Evolutionary conservation across 2,329 filamentous ascomycete species (phyloP).

Genomic region (Ascochyta rabiei): DNA sequence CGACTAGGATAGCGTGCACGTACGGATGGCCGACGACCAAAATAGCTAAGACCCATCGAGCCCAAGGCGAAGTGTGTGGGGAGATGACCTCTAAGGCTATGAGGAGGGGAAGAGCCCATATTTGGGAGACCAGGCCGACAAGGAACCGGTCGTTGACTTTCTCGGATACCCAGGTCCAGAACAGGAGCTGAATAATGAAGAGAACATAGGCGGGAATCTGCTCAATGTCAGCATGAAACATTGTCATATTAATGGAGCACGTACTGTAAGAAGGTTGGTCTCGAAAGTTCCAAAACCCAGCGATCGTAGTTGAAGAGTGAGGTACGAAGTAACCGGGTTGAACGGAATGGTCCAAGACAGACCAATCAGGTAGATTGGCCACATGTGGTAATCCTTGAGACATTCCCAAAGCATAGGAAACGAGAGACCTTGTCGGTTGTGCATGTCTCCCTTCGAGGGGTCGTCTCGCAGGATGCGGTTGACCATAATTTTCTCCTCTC

Average conservation of each 20-base stretch:
- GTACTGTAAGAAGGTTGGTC: conserved; percentile 47
- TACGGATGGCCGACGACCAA: conserved; percentile 53
- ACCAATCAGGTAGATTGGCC: conserved; percentile 48
- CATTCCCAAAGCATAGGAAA: conserved; percentile 57
- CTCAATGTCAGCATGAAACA: background rate
- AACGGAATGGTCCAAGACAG: conserved; percentile 46
- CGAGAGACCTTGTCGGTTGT: conserved; percentile 62
- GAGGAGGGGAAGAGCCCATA: conserved; percentile 49
- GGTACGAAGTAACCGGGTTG: conserved; percentile 39
- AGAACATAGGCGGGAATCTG: conserved; percentile 54
- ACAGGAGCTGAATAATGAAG: conserved; percentile 57
- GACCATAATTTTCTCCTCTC: conserved; percentile 72
- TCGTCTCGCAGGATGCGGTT: conserved; percentile 65
- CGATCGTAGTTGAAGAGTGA: conserved; percentile 44
- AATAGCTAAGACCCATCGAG: conserved; percentile 46
- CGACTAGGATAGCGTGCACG: conserved; percentile 53
- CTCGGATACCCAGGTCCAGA: conserved; percentile 58
- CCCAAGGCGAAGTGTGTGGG: conserved; percentile 43
- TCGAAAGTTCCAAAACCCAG: conserved; percentile 47
- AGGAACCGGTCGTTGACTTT: conserved; percentile 60
- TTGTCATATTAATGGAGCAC: background rate
- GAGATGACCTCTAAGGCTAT: conserved; percentile 46
- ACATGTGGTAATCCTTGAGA: conserved; percentile 63
- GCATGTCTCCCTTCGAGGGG: conserved; percentile 65
- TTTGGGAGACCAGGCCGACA: conserved; percentile 48